Base-by-base conservation (phyloP, 1,284 basidiomycete species). In the Ustilago bromivora region DNA sequence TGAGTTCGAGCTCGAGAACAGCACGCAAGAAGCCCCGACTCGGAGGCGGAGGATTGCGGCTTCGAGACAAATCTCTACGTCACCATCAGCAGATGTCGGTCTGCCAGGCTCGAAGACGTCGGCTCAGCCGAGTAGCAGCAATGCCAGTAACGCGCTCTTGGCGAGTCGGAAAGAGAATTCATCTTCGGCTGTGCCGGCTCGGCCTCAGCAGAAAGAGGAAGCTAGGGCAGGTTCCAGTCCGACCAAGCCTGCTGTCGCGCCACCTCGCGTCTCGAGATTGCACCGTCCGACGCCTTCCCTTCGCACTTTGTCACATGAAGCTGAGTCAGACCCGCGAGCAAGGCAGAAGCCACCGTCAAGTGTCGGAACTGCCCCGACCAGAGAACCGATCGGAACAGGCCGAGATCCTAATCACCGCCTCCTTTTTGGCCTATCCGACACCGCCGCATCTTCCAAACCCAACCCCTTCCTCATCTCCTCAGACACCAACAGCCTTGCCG, bases 1-100 rank as follows among this genome's bases (percentile, higher is more conserved):
- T 59, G 75, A 73, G 49, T 78, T 78, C 40, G 75, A 78, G 47
- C 55, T 78, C 32, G 75, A 78, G 32, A 61, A 66, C 60, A 69
- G 61, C 54, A 58, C 52, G 11, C 23, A 60, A 10, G 69, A 76
- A 28, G 51, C 68, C 2, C 74, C 74, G 1, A 57, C 62, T 11
- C 61, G 74, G 52, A 54, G 74, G 11, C 62, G 60, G 36, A 64
- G 66, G 34, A 61, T 66, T 17, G 61, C 46, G 15, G 34, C 43
- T 9, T 35, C 61, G 2, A 60, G 57, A 19, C 57, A 61, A 11
- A 1, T 31, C 4, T 61, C 71, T 10, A 67, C 65, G 5, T 72
- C 65, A 19, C 61, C 66, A 10, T 68, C 54, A 12, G 59, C 61
- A 10, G 61, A 64, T 47, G 67, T 57, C 10, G 62, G 64, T 4